Evolutionary conservation across 1,284 basidiomycete genomes (phyloP).

Genomic region (Moesziomyces antarcticus): DNA sequence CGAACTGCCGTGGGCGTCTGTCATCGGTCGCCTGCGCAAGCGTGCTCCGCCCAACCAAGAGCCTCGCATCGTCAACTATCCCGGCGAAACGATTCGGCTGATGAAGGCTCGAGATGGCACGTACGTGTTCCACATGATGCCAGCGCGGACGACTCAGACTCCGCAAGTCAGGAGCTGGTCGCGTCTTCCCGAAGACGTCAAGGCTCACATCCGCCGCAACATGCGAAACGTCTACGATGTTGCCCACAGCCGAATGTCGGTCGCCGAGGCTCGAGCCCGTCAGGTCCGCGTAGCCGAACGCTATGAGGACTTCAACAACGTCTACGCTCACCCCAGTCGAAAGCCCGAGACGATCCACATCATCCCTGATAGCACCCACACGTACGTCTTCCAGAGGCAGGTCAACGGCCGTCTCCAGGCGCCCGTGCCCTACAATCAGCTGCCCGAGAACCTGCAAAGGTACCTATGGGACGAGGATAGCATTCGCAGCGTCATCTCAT

Average conservation of each 20-base stretch:
- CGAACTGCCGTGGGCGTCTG: neutral
- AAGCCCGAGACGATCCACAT: neutral
- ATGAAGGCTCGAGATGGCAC: neutral
- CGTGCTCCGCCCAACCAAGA: neutral
- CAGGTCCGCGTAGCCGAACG: neutral
- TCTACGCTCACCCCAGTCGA: neutral
- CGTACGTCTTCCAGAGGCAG: neutral
- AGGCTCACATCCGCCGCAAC: neutral
- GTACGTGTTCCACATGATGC: neutral
- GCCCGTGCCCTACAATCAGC: neutral
- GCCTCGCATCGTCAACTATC: neutral
- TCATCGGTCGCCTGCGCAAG: neutral
- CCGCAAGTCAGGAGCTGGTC: neutral
- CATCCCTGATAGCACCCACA: neutral
- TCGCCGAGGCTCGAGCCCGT: neutral
- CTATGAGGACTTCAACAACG: neutral
- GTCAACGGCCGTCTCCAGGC: neutral
- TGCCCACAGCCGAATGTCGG: neutral
- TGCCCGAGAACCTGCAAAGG: neutral
- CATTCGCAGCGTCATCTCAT: neutral
- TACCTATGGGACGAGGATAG: neutral
- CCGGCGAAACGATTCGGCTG: conserved; percentile 2
- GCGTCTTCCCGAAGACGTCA: neutral
- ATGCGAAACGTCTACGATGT: neutral
- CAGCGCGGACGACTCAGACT: neutral